phyloP scores from a whole-genome alignment of 2,329 filamentous ascomycete species.

The Fusarium begoniae region DNA sequence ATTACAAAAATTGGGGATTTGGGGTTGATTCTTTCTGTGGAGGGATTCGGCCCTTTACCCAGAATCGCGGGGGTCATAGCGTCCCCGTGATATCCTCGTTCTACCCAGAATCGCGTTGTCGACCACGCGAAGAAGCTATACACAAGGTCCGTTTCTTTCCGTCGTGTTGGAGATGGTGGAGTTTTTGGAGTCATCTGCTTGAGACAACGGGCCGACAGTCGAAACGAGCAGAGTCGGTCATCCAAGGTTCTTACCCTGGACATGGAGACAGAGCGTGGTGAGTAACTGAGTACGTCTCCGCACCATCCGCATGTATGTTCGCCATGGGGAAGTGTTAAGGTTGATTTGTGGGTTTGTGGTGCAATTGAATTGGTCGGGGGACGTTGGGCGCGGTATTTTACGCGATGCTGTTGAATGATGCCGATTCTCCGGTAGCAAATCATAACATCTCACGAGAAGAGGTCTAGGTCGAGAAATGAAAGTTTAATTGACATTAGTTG shows the following conservation, averaged over 20 bases:
- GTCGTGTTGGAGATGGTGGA: not conserved
- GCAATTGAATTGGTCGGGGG: not conserved
- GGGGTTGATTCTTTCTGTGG: slow-evolving; percentile 1
- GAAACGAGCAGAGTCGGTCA: not conserved
- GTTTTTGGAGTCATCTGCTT: slow-evolving; percentile 19
- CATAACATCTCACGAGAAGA: not conserved
- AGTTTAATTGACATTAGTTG: not conserved
- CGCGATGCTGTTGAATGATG: not conserved
- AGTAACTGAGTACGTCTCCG: not conserved
- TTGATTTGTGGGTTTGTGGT: slow-evolving; percentile 23
- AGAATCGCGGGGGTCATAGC: slow-evolving; percentile 28
- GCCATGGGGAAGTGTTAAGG: slow-evolving; percentile 12
- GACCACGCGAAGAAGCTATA: slow-evolving; percentile 1
- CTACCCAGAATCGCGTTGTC: not conserved
- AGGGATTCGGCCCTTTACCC: slow-evolving; percentile 26
- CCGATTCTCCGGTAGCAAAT: not conserved
- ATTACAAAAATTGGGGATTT: not conserved
- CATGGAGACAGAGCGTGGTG: not conserved
- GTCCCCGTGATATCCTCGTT: slow-evolving; percentile 24
- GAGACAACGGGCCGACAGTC: slow-evolving; percentile 5
- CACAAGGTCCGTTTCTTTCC: slow-evolving; percentile 13
- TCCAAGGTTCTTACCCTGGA: not conserved
- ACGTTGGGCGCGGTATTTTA: not conserved
- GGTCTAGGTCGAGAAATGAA: not conserved
- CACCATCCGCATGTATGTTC: not conserved